A percentile compares a stretch with the other conserved stretches of the same genome.
Evolutionary conservation across 495 filamentous ascomycete genomes (phyloP).

Genomic region (Aspergillus nanangensis): DNA sequence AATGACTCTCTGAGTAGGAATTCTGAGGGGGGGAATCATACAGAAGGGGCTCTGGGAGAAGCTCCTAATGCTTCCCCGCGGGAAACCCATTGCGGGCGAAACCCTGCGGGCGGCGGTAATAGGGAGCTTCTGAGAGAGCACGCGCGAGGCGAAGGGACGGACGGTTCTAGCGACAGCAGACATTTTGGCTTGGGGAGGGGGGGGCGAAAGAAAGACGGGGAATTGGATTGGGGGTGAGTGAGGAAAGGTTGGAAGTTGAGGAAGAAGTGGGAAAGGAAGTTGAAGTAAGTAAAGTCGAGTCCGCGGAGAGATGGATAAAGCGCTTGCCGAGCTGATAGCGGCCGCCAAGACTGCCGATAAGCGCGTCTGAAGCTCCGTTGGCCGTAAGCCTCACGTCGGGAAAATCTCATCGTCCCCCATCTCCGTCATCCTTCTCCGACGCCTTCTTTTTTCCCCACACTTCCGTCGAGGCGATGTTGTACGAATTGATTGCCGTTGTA

Average conservation of each 20-base stretch:
- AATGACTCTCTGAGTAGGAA: slow-evolving; percentile 5
- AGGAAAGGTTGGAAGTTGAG: slow-evolving; percentile 17
- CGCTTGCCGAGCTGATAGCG: slow-evolving; percentile 9
- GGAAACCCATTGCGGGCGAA: slow-evolving; percentile 43
- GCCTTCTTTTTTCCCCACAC: slow-evolving; percentile 10
- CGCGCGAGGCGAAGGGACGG: slow-evolving; percentile 41
- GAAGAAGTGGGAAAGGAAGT: slow-evolving; percentile 24
- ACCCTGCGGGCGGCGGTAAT: slow-evolving; percentile 28
- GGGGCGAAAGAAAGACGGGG: slow-evolving; percentile 1
- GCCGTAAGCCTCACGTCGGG: slow-evolving; percentile 12
- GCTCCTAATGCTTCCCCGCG: slow-evolving; percentile 45
- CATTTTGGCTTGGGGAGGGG: slow-evolving; percentile 33
- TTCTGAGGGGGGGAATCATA: slow-evolving; percentile 26
- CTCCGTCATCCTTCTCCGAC: slow-evolving; percentile 11
- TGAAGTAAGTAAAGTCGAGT: slow-evolving; percentile 21
- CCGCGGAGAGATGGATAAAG: slow-evolving; percentile 8
- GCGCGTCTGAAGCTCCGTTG: not conserved
- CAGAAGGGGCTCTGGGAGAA: slow-evolving; percentile 45
- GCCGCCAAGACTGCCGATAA: slow-evolving; percentile 27
- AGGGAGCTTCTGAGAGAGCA: slow-evolving; percentile 40
- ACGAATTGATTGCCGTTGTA: slow-evolving; percentile 95
- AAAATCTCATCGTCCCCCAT: slow-evolving; percentile 19
- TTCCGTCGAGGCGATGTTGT: slow-evolving; percentile 63
- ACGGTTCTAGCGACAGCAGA: slow-evolving; percentile 34
- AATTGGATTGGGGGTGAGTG: slow-evolving; percentile 13